phyloP scores from a whole-genome alignment of 2,329 filamentous ascomycete species.

The Trichoderma polysporum region DNA sequence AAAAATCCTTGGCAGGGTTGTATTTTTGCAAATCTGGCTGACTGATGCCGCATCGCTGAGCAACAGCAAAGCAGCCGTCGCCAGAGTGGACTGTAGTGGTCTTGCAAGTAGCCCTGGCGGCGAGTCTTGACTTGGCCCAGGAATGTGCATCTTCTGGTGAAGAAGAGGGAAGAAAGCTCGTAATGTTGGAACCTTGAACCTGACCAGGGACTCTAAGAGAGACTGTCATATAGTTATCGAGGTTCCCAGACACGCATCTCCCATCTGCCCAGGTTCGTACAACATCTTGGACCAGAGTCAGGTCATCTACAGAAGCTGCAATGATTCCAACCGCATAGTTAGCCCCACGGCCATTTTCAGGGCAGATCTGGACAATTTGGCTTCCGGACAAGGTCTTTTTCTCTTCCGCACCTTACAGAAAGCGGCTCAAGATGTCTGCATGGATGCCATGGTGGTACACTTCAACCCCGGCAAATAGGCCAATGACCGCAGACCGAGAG shows the following conservation, averaged over 20 bases:
- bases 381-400: constrained; percentile 20
- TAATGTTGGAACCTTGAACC: constrained; percentile 18
- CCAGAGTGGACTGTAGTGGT: constrained; percentile 26
- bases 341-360: constrained; percentile 26
- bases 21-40: constrained; percentile 32
- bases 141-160: not conserved
- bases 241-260: constrained; percentile 24
- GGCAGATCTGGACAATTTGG: constrained; percentile 33
- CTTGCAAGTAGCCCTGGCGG: constrained; percentile 25
- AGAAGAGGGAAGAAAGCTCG: not conserved
- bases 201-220: constrained; percentile 23
- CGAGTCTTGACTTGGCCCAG: constrained; percentile 19
- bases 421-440: constrained; percentile 22
- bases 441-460: constrained; percentile 27
- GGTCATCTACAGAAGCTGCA: constrained; percentile 27
- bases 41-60: constrained; percentile 35
- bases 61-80: constrained; percentile 34
- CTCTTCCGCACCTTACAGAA: constrained; percentile 21
- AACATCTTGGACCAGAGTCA: constrained; percentile 31
- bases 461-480: constrained; percentile 27
- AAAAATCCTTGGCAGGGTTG: constrained; percentile 31
- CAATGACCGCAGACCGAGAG: constrained; percentile 21
- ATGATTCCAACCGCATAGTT: constrained; percentile 34
- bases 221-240: constrained; percentile 24
- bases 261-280: constrained; percentile 28